Evolutionary conservation across 345 rosid species (phyloP), one percentile per base, ranked within the genome.

Genomic region (Excoecaria cochinchinensis): DNA sequence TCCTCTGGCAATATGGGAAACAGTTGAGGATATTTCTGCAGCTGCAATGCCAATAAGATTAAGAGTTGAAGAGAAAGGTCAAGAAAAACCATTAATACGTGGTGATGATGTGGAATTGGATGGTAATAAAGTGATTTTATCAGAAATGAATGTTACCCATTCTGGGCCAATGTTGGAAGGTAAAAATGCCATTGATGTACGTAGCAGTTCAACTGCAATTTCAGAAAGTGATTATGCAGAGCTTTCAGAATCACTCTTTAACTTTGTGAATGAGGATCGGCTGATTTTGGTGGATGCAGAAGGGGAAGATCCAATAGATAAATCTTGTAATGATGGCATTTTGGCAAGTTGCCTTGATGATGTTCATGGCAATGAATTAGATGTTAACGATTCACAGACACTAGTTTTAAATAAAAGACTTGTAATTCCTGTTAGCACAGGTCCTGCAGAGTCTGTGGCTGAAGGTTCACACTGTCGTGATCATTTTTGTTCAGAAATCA

Each of bases 191-290:
- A 47, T 25, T 68, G 74, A 69, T 56, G 77, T 53, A 66, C 71
- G 80, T 68, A 61, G 52, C 80, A 59, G 36, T 76, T 58, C 79
- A 52, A 65, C 63, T 72, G 81, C 31, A 40, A 69, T 79, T 47
- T 67, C 80, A 42, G 82, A 77, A 70, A 63, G 79, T 82, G 84
- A 84, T 80, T 78, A 77, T 53, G 77, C 74, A 11, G 82, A 78
- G 77, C 67, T 85, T 75, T 78, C 89, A 8, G 85, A 89, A 60
- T 71, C 83, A 46, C 77, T 82, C 47, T 77, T 84, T 74, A 81
- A 82, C 76, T 77, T 83, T 47, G 60, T 59, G 0, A 71, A 78
- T 60, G 83, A 80, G 14, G 69, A 75, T 25, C 79, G 55, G 67
- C 76, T 40, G 40, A 40, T 50, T 73, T 63, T 72, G 50, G 69